Conservation (phyloP, 2,329 filamentous ascomycete species). For the Colletotrichum trifolii region DNA sequence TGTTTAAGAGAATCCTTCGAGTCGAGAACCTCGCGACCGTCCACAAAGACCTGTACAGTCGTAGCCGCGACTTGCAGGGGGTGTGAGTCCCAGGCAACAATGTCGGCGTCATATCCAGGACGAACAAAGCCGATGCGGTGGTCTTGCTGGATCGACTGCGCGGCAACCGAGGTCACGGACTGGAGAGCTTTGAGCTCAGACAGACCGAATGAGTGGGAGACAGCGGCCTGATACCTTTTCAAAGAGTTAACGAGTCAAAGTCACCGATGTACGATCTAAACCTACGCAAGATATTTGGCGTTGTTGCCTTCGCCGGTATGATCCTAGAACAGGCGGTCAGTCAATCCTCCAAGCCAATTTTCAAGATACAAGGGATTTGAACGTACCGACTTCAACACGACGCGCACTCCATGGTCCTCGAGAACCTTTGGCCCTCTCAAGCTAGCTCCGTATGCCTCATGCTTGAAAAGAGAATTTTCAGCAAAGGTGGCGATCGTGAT, state of each 20-base stretch:
- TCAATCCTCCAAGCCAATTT: not conserved
- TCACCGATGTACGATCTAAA: not conserved
- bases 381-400: slow-evolving; percentile 53
- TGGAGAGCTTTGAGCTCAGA: slow-evolving; percentile 52
- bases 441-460: slow-evolving; percentile 53
- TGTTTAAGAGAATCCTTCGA: not conserved
- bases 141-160: slow-evolving; percentile 53
- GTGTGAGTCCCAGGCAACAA: slow-evolving; percentile 60
- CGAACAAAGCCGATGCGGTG: slow-evolving; percentile 56
- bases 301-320: slow-evolving; percentile 48
- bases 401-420: slow-evolving; percentile 49
- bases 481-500: slow-evolving; percentile 56
- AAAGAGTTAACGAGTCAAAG: not conserved
- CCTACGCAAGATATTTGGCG: slow-evolving; percentile 52
- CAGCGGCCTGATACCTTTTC: slow-evolving; percentile 47
- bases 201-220: slow-evolving; percentile 52
- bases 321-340: slow-evolving; percentile 39
- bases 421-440: slow-evolving; percentile 53
- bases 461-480: slow-evolving; percentile 53
- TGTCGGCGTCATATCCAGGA: slow-evolving; percentile 59
- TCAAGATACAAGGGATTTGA: not conserved
- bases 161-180: slow-evolving; percentile 57
- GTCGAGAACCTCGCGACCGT: slow-evolving; percentile 46
- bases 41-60: slow-evolving; percentile 58
- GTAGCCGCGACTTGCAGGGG: slow-evolving; percentile 57